A percentile compares a stretch with the other conserved stretches of the same genome.
These are phyloP conservation scores for Syncephalastrum sp. DNA, from an alignment of 371 early-diverging fungal genomes.

Conservation along the genomic window DNA sequence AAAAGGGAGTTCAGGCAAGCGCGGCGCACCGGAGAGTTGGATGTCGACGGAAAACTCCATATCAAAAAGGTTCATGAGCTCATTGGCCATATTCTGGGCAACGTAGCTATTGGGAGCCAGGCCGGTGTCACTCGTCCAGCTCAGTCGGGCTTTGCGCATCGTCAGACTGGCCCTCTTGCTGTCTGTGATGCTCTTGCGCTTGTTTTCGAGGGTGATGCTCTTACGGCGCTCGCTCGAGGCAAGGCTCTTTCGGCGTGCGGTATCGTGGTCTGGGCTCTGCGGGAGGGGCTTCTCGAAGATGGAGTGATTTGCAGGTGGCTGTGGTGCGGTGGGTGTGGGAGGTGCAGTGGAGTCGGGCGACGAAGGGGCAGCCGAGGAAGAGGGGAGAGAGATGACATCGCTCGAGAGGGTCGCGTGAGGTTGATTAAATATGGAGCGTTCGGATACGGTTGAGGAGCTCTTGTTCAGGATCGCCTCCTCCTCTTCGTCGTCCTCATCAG, in stretches of 20 bases:
- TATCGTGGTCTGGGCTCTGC: constrained; percentile 10
- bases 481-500: constrained; percentile 11
- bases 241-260: constrained; percentile 18
- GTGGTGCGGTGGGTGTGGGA: constrained; percentile 5
- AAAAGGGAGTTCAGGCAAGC: constrained; percentile 40
- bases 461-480: constrained; percentile 2
- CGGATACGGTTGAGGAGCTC: constrained; percentile 11
- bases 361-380: too few species aligned
- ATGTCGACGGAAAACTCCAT: constrained; percentile 54
- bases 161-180: background rate
- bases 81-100: constrained; percentile 32
- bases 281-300: constrained; percentile 20
- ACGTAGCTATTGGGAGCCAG: constrained; percentile 10
- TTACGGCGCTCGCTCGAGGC: background rate
- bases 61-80: constrained; percentile 51
- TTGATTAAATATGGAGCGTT: constrained; percentile 18
- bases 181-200: constrained; percentile 3
- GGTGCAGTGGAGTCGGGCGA: too few species aligned
- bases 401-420: constrained; percentile 14
- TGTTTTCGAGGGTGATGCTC: constrained; percentile 6
- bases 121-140: constrained; percentile 29
- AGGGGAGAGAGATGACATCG: constrained; percentile 7
- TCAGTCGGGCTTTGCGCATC: constrained; percentile 13
- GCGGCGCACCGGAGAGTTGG: constrained; percentile 37
- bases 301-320: constrained; percentile 16